These are phyloP conservation scores for Nothopassalora personata DNA, from an alignment of 2,329 filamentous ascomycete species.

Conservation along the genomic window DNA sequence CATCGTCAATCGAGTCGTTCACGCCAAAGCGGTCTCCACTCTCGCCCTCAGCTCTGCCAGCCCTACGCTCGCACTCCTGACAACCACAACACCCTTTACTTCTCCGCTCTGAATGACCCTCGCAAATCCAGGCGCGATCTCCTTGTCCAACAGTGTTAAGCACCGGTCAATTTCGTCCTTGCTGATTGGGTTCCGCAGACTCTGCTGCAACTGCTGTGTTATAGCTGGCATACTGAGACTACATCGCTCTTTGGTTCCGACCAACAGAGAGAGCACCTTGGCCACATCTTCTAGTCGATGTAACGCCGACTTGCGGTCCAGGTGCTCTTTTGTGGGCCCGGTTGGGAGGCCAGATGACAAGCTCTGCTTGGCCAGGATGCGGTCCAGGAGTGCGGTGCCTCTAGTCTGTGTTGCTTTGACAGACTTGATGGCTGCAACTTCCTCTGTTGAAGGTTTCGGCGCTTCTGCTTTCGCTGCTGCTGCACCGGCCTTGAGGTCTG, in stretches of 20 bases:
- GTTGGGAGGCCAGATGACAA: constrained; percentile 19
- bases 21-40: constrained; percentile 20
- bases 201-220: constrained; percentile 41
- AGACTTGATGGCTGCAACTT: constrained; percentile 30
- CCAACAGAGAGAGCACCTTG: constrained; percentile 40
- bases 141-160: constrained; percentile 39
- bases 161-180: constrained; percentile 42
- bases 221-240: constrained; percentile 43
- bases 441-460: neutral
- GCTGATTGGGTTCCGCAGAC: constrained; percentile 43
- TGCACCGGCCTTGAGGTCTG: constrained; percentile 58
- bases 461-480: constrained; percentile 24
- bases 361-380: constrained; percentile 48
- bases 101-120: constrained; percentile 34
- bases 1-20: neutral
- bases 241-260: constrained; percentile 33
- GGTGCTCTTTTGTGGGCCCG: constrained; percentile 39
- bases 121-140: constrained; percentile 43
- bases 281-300: constrained; percentile 44
- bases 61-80: constrained; percentile 22
- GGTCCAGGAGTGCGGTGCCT: constrained; percentile 44
- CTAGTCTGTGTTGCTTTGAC: constrained; percentile 35
- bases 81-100: constrained; percentile 43
- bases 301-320: constrained; percentile 43
- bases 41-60: constrained; percentile 25